Evolutionary conservation across 192 early-diverging fungal species (phyloP).

Genomic region (Mycoemilia scoparia): DNA sequence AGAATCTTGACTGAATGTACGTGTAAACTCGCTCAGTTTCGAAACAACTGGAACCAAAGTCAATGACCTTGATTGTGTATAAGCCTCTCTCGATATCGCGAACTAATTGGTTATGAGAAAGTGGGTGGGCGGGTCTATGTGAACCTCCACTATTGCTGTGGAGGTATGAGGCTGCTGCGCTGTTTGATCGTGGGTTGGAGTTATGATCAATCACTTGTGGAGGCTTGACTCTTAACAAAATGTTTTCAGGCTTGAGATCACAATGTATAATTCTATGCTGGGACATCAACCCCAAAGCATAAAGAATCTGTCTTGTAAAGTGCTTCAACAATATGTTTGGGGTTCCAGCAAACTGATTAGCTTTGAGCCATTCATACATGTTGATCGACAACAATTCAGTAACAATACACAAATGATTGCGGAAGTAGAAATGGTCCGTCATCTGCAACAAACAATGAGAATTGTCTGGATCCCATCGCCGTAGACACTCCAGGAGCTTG

Average conservation of each 20-base stretch:
- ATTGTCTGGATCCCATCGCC: slow-evolving; percentile 66
- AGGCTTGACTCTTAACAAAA: slow-evolving; percentile 55
- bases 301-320: slow-evolving; percentile 68
- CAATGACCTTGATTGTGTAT: slow-evolving; percentile 88
- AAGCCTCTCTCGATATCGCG: slow-evolving; percentile 16
- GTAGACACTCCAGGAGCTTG: slow-evolving; percentile 74
- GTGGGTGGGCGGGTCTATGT: slow-evolving; percentile 19
- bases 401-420: slow-evolving; percentile 87
- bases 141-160: too few species aligned
- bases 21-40: slow-evolving; percentile 90
- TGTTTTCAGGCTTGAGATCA: slow-evolving; percentile 94
- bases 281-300: slow-evolving; percentile 55
- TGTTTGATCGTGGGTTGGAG: too few species aligned
- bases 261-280: slow-evolving; percentile 76
- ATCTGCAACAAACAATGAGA: slow-evolving; percentile 71
- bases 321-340: slow-evolving; percentile 15
- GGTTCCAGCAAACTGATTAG: slow-evolving; percentile 72
- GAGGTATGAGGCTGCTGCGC: too few species aligned
- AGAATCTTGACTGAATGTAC: slow-evolving; percentile 94
- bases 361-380: slow-evolving; percentile 93
- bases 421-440: slow-evolving; percentile 82
- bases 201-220: too few species aligned
- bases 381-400: slow-evolving; percentile 89
- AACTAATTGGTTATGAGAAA: slow-evolving; percentile 17
- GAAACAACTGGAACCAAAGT: slow-evolving; percentile 90